A percentile compares a stretch with the other conserved stretches of the same genome.
Conservation (phyloP, 306 rosid species). For the Pyrus pyrifolia region DNA sequence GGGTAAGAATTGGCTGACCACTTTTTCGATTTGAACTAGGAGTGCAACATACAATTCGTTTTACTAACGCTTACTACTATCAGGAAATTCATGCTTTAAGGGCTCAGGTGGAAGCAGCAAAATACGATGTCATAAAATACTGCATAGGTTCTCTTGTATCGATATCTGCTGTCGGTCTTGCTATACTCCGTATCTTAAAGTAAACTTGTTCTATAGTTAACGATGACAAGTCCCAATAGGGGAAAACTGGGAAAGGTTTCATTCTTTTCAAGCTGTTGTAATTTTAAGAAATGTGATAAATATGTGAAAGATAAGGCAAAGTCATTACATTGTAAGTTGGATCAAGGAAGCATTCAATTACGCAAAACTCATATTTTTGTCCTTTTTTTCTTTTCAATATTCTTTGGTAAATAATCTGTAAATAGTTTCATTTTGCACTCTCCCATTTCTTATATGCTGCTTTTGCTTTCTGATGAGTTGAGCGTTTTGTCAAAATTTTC, state of each 20-base stretch:
- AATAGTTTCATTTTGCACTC: not conserved
- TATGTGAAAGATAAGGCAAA: not conserved
- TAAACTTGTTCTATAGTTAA: conserved; percentile 25
- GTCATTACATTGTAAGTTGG: conserved; percentile 12
- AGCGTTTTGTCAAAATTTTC: no score
- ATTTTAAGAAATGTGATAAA: conserved; percentile 4
- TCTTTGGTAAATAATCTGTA: not conserved
- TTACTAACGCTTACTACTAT: not conserved
- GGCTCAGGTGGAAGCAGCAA: conserved; percentile 92
- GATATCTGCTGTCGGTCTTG: conserved; percentile 89
- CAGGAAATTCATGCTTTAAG: conserved; percentile 88
- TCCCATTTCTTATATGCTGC: not conserved
- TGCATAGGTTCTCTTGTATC: conserved; percentile 96
- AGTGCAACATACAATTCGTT: not conserved
- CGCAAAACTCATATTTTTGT: not conserved
- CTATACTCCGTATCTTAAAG: conserved; percentile 74
- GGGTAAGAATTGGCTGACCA: conserved; percentile 40
- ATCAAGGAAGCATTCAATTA: not conserved
- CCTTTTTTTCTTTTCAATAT: not conserved
- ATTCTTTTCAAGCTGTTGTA: conserved; percentile 24
- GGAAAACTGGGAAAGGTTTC: not conserved
- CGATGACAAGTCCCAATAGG: conserved; percentile 12
- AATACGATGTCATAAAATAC: conserved; percentile 90
- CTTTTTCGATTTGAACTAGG: not conserved
- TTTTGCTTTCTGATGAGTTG: no score